Evolutionary conservation across 2,329 filamentous ascomycete species (phyloP), one percentile per base, ranked within the genome.

Genomic region (Didymella pinodella): DNA sequence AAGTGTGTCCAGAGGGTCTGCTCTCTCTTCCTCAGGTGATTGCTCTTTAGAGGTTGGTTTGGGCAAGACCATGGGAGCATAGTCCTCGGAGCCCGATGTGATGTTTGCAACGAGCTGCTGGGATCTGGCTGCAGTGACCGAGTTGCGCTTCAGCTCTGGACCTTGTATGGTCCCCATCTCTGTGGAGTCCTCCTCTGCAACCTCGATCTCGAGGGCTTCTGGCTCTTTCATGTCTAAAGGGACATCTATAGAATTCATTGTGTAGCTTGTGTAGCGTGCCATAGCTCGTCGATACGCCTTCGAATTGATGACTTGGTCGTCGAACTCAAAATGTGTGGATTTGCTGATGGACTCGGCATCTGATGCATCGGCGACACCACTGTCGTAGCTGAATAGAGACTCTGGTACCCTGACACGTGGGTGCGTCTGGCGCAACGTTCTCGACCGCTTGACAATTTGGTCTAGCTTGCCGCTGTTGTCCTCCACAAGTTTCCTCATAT

Each of bases 231-330:
- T 4, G 7, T 54, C 51, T 7, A 48, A 18, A 40, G 31, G n/a
- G 7, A 45, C 25, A 22, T 61, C 52, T 14, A 26, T 22, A 18
- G 50, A 12, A 8, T 54, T 25, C 50, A 62, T 54, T 8, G 55
- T 63, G 45, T 65, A 66, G 7, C 63, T 54, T 8, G 55, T 63
- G 45, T 65, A 66, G 7, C 63, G 32, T 28, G 67, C 67, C 68
- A 76, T 70, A 2, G 69, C 71, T 53, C 69, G 65, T 16, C 65
- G 67, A 64, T 76, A 76, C 1, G 68, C 71, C 38, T 65, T 69
- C 14, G 73, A 76, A 48, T 70, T 73, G 44, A 74, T 52, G 10
- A 76, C 64, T 40, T 72, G 64, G 46, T 75, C 69, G 34, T 75
- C 72, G 43, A 76, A 76, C 0, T 67, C 56, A 22, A 76, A 75